Percentiles rank a stretch among this genome's conserved stretches.
These are phyloP conservation scores for Globisporangium ultimum DNA, from an alignment of 352 stramenopile genomes.

Conservation along the genomic window DNA sequence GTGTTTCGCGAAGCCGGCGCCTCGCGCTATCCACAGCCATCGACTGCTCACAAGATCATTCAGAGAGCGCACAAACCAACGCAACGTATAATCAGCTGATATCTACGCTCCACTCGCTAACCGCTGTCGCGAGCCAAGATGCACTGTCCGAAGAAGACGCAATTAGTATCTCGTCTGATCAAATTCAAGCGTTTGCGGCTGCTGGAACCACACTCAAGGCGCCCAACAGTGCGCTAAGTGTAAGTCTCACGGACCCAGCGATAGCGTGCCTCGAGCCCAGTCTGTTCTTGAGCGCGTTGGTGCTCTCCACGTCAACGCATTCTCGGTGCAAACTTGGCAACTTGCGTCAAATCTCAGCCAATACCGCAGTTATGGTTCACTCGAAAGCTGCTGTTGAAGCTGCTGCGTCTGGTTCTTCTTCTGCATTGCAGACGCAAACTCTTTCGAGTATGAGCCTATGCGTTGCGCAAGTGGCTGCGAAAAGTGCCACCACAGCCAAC, in stretches of 20 bases:
- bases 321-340: constrained; percentile 38
- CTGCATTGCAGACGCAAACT: constrained; percentile 23
- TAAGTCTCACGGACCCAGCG: constrained; percentile 43
- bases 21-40: constrained; percentile 11
- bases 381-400: constrained; percentile 27
- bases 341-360: constrained; percentile 33
- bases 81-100: constrained; percentile 32
- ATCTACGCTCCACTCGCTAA: constrained; percentile 44
- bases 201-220: constrained; percentile 22
- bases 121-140: constrained; percentile 46
- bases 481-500: background rate
- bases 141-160: constrained; percentile 38
- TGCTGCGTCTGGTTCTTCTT: constrained; percentile 9
- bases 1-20: constrained; percentile 7
- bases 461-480: constrained; percentile 25
- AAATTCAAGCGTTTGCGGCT: constrained; percentile 35
- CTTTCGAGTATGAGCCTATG: constrained; percentile 36
- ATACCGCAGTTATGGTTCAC: constrained; percentile 47
- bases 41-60: constrained; percentile 5
- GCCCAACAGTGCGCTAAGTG: constrained; percentile 12
- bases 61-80: constrained; percentile 18
- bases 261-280: constrained; percentile 39
- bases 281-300: constrained; percentile 51
- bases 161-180: constrained; percentile 19
- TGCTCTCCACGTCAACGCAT: constrained; percentile 32